Evolutionary conservation across 495 filamentous ascomycete genomes (phyloP).

Genomic region (Lasiosphaeria ovina): DNA sequence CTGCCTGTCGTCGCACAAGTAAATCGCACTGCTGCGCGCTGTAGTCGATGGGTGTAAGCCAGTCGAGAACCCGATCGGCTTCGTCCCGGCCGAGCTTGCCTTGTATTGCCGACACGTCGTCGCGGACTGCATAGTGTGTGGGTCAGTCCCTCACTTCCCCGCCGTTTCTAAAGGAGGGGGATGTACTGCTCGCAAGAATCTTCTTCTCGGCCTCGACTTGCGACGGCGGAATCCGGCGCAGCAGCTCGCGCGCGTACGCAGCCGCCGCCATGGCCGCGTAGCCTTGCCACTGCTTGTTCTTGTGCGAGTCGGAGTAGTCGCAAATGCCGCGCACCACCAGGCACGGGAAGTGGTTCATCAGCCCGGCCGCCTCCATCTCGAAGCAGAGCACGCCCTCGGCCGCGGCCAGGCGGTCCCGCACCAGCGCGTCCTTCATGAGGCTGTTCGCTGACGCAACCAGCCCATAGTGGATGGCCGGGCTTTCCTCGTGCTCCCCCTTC

Average conservation of each 20-base stretch:
- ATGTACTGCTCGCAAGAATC: too few species aligned
- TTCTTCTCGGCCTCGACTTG: constrained; percentile 36
- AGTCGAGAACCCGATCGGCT: too few species aligned
- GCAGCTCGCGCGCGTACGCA: constrained; percentile 31
- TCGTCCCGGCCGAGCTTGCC: too few species aligned
- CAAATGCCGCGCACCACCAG: constrained; percentile 39
- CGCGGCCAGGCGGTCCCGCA: constrained; percentile 6
- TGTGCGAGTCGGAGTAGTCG: constrained; percentile 42
- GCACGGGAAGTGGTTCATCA: constrained; percentile 22
- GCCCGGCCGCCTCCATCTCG: constrained; percentile 28
- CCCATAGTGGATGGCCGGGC: constrained; percentile 19
- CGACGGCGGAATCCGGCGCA: constrained; percentile 28
- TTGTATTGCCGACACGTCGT: too few species aligned
- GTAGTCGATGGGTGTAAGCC: not conserved
- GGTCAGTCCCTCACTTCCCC: too few species aligned
- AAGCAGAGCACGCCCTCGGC: constrained; percentile 25
- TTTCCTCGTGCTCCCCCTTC: constrained; percentile 26
- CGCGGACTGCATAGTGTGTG: too few species aligned
- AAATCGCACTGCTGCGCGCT: not conserved
- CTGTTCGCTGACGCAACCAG: constrained; percentile 14
- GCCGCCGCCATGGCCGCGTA: constrained; percentile 38
- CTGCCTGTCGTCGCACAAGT: not conserved
- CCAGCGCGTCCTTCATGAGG: constrained; percentile 6
- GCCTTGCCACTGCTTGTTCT: constrained; percentile 36
- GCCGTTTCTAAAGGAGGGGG: too few species aligned